These are phyloP conservation scores for Curvularia hawaiiensis DNA, from an alignment of 2,329 filamentous ascomycete species.

Conservation along the genomic window DNA sequence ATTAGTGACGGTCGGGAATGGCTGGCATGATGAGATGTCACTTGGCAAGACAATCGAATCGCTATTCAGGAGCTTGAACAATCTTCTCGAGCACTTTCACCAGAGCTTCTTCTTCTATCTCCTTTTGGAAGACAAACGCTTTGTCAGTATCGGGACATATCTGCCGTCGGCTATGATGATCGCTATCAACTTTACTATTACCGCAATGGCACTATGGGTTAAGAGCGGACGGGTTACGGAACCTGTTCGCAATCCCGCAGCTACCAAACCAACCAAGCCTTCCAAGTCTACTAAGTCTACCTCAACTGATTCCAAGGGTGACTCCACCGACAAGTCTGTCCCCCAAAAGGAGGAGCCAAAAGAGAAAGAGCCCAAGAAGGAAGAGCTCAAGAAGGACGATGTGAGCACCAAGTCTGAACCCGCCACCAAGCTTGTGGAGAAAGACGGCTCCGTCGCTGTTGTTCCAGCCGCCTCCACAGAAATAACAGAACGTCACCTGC, in stretches of 20 bases:
- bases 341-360: not conserved
- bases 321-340: not conserved
- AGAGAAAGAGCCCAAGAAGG: constrained; percentile 38
- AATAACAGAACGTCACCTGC: constrained; percentile 67
- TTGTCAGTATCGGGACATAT: constrained; percentile 98
- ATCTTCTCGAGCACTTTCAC: constrained; percentile 92
- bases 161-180: constrained; percentile 97
- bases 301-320: constrained; percentile 48
- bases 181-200: constrained; percentile 93
- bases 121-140: constrained; percentile 86
- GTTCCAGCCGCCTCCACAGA: constrained; percentile 47
- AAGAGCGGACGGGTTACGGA: constrained; percentile 66
- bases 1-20: constrained; percentile 84
- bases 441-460: constrained; percentile 44
- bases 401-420: not conserved
- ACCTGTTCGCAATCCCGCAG: constrained; percentile 31
- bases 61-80: constrained; percentile 91
- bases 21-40: constrained; percentile 98
- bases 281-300: constrained; percentile 55
- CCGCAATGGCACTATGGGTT: constrained; percentile 93
- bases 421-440: constrained; percentile 38
- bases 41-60: constrained; percentile 89
- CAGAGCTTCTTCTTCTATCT: constrained; percentile 99
- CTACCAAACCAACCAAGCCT: constrained; percentile 39
- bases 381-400: constrained; percentile 36